phyloP scores from a whole-genome alignment of 2,329 filamentous ascomycete species.

The Nannizziopsis barbatae region DNA sequence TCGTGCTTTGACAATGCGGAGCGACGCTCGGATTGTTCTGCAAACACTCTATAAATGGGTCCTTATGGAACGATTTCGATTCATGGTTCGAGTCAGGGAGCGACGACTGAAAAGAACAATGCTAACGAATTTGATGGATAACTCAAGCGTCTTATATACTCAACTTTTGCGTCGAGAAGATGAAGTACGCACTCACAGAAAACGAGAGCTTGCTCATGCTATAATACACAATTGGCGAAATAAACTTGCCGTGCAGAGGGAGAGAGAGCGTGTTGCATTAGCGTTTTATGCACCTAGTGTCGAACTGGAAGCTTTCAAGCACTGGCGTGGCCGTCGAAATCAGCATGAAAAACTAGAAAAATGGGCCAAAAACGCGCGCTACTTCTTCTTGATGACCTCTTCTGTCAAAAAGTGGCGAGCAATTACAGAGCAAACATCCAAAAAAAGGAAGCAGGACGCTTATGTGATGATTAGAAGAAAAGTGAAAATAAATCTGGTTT shows the following conservation, averaged over 20 bases:
- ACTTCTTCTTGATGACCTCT: slow-evolving; percentile 44
- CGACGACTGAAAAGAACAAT: slow-evolving; percentile 30
- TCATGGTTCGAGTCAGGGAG: slow-evolving; percentile 33
- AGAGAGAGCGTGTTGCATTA: slow-evolving; percentile 32
- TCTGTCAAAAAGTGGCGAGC: slow-evolving; percentile 43
- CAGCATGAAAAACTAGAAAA: slow-evolving; percentile 40
- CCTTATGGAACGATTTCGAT: slow-evolving; percentile 38
- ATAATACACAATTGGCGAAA: slow-evolving; percentile 31
- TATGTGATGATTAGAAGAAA: slow-evolving; percentile 45
- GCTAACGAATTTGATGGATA: slow-evolving; percentile 32
- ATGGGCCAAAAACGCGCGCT: slow-evolving; percentile 46
- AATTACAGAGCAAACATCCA: slow-evolving; percentile 40
- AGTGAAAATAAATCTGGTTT: slow-evolving; percentile 45
- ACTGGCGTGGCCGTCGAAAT: slow-evolving; percentile 30
- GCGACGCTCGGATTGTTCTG: slow-evolving; percentile 46
- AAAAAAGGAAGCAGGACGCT: slow-evolving; percentile 44
- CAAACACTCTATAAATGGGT: slow-evolving; percentile 52
- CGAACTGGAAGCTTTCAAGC: slow-evolving; percentile 30
- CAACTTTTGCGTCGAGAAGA: slow-evolving; percentile 30
- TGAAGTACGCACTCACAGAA: slow-evolving; percentile 25
- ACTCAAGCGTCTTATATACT: slow-evolving; percentile 29
- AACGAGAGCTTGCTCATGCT: slow-evolving; percentile 26
- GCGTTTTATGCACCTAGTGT: slow-evolving; percentile 36
- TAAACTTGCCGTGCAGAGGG: slow-evolving; percentile 29
- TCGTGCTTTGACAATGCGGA: slow-evolving; percentile 41